phyloP scores from a whole-genome alignment of 805 yeast species.

The Vanderwaltozyma tropicalis region DNA sequence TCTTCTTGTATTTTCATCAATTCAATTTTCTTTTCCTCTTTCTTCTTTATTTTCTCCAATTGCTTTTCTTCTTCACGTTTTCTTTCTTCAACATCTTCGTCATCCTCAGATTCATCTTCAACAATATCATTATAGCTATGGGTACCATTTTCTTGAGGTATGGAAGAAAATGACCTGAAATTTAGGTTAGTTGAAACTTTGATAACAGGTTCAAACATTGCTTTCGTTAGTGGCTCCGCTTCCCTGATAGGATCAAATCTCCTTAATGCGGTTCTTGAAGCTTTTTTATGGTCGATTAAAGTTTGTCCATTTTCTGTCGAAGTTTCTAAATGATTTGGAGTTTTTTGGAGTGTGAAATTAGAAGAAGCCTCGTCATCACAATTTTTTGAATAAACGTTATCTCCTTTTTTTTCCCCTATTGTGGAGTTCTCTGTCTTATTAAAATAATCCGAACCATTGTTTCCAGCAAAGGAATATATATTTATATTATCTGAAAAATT shows the following conservation, averaged over 20 bases:
- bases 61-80: constrained; percentile 16
- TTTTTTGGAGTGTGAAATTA: too few species aligned
- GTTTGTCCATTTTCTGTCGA: neutral
- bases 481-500: too few species aligned
- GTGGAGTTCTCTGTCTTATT: too few species aligned
- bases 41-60: constrained; percentile 15
- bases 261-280: neutral
- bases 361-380: too few species aligned
- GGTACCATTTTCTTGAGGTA: neutral
- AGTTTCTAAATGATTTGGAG: neutral
- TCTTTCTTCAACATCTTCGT: constrained; percentile 14
- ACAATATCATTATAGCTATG: constrained; percentile 33
- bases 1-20: constrained; percentile 9
- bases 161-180: constrained; percentile 1
- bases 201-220: constrained; percentile 23
- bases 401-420: too few species aligned
- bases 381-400: too few species aligned
- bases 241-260: constrained; percentile 18
- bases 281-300: neutral
- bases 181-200: constrained; percentile 6
- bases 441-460: too few species aligned
- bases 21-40: constrained; percentile 12
- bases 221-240: constrained; percentile 12
- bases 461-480: too few species aligned
- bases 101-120: constrained; percentile 32